These are phyloP conservation scores for Pulveroboletus sp. DNA, from an alignment of 768 basidiomycete species.

Conservation along the genomic window DNA sequence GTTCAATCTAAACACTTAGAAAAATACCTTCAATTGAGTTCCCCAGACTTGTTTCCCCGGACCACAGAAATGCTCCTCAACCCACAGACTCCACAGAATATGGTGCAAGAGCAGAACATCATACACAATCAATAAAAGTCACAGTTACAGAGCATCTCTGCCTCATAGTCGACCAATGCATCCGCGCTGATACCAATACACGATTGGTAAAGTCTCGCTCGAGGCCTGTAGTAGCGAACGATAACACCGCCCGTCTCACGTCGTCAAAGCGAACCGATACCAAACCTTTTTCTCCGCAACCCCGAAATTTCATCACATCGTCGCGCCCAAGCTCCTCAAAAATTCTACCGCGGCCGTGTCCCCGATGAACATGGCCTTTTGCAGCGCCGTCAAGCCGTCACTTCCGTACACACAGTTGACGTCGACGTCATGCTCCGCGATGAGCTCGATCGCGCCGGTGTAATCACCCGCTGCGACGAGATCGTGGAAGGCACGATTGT, in stretches of 20 bases:
- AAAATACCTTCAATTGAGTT: too few relatives aligned
- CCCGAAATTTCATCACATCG: neutral
- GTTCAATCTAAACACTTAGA: too few relatives aligned
- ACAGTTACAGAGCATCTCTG: too few relatives aligned
- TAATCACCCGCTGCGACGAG: constrained; percentile 24
- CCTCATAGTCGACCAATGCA: too few relatives aligned
- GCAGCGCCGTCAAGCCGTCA: constrained; percentile 19
- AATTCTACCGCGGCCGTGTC: constrained; percentile 19
- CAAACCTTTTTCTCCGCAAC: neutral
- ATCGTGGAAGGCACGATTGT: constrained; percentile 24
- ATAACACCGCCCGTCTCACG: neutral
- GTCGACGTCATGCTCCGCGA: constrained; percentile 19
- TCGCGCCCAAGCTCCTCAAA: constrained; percentile 20
- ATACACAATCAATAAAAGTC: too few relatives aligned
- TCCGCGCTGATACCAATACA: too few relatives aligned
- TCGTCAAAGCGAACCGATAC: neutral
- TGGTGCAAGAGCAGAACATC: too few relatives aligned
- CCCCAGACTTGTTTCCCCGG: too few relatives aligned
- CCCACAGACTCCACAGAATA: too few relatives aligned
- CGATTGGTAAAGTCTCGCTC: too few relatives aligned
- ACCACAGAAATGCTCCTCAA: too few relatives aligned
- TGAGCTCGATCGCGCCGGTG: constrained; percentile 12
- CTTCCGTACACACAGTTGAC: constrained; percentile 19
- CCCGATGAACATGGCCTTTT: constrained; percentile 22
- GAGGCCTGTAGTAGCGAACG: neutral